Evolutionary conservation across 2,329 filamentous ascomycete genomes (phyloP), one percentile per base, ranked within the genome.

Genomic region (Apiospora marii): DNA sequence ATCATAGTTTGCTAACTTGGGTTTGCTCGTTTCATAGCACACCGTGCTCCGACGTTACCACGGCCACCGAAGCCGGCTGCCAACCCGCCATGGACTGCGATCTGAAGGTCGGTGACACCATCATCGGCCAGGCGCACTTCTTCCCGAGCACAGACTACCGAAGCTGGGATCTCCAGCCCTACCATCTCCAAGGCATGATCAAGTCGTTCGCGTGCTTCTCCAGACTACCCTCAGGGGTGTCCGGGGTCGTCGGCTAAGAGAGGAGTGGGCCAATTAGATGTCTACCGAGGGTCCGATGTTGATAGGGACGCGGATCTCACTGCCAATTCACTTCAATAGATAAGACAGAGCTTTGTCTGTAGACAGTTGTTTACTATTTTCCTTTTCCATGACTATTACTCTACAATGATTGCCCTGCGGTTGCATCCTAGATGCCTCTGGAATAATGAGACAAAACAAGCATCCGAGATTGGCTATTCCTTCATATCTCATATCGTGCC

Each of bases 171-270:
- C 49, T 51, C 10, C n/a, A 51, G 49, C 49, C 24, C n/a, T 51
- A 51, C 49, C n/a, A 51, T 10, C n/a, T 51, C 1, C 49, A 51
- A 14, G 49, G n/a, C n/a, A 8, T 27, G 49, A 4, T 27, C 49
- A 51, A 27, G n/a, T 51, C 49, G n/a, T 51, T 51, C 49, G 49
- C n/a, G 49, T 51, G 49, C 13, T 51, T 51, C 49, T 51, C 48
- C n/a, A 51, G 49, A 5, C 10, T 51, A 5, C 49, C 49, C 4
- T 24, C 10, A 10, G 49, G 49, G 3, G 8, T 14, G 10, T 10
- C 49, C 1, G n/a, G n/a, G 1, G 13, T 14, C n/a, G 48, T 51
- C 2, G 48, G 14, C 12, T 24, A 24, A 27, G 8, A 37, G 37
- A 37, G 37, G 3, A 37, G 6, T 37, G 6, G 8, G 5, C 5